These are phyloP conservation scores for Verruconis gallopava DNA, from an alignment of 2,329 filamentous ascomycete species.

Conservation along the genomic window DNA sequence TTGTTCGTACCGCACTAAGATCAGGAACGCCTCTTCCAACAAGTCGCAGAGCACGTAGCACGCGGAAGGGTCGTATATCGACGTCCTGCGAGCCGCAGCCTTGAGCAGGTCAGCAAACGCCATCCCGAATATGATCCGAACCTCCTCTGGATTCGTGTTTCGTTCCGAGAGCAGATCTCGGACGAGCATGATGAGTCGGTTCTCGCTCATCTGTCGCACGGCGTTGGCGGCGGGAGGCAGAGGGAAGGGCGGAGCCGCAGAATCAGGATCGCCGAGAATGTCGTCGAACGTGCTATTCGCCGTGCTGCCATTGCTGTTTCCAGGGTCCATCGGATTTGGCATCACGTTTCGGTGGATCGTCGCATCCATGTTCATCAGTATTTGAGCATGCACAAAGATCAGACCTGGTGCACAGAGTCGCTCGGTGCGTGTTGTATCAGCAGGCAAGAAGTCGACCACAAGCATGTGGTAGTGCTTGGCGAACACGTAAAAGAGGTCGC, in stretches of 20 bases:
- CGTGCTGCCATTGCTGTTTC: slow-evolving; percentile 23
- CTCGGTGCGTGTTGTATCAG: slow-evolving; percentile 38
- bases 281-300: slow-evolving; percentile 53
- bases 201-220: slow-evolving; percentile 74
- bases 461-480: slow-evolving; percentile 78
- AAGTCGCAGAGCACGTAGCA: slow-evolving; percentile 90
- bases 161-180: slow-evolving; percentile 63
- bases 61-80: slow-evolving; percentile 59
- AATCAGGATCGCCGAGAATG: slow-evolving; percentile 51
- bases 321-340: slow-evolving; percentile 18
- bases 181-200: slow-evolving; percentile 68
- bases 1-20: slow-evolving; percentile 49
- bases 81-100: slow-evolving; percentile 60
- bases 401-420: slow-evolving; percentile 60
- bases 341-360: slow-evolving; percentile 63
- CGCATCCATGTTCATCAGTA: slow-evolving; percentile 65
- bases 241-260: slow-evolving; percentile 48
- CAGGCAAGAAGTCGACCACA: slow-evolving; percentile 46
- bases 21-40: slow-evolving; percentile 64
- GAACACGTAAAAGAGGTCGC: slow-evolving; percentile 84
- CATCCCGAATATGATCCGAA: slow-evolving; percentile 60
- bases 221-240: slow-evolving; percentile 52
- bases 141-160: slow-evolving; percentile 31
- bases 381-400: slow-evolving; percentile 68
- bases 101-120: slow-evolving; percentile 63